These are phyloP conservation scores for Erodium texanum DNA, from an alignment of 441 rosid genomes.

Conservation along the genomic window DNA sequence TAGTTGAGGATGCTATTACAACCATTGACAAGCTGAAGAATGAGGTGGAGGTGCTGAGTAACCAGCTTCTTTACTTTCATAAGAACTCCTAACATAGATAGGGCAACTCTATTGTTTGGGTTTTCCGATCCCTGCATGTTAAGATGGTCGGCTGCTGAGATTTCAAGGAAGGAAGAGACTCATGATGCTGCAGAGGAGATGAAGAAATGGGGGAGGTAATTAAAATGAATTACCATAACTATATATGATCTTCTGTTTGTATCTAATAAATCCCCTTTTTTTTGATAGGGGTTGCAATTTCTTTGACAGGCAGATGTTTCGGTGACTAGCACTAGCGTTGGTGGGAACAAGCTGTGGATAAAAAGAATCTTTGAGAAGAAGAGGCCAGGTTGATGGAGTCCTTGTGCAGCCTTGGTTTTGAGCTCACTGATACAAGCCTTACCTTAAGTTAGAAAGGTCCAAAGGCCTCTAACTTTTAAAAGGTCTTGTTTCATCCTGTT, in stretches of 20 bases:
- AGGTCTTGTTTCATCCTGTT: constrained; percentile 45
- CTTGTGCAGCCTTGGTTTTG: constrained; percentile 41
- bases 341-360: constrained; percentile 50
- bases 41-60: constrained; percentile 35
- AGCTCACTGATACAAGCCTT: constrained; percentile 43
- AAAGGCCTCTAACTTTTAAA: too few species aligned
- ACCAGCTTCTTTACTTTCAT: constrained; percentile 36
- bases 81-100: too few species aligned
- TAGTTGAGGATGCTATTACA: constrained; percentile 68
- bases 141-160: not conserved
- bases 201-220: constrained; percentile 42
- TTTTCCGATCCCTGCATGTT: too few species aligned
- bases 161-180: not conserved
- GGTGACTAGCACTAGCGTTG: constrained; percentile 34
- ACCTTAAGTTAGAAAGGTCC: too few species aligned
- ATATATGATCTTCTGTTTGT: not conserved
- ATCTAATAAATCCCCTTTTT: too few species aligned
- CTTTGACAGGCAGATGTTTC: constrained; percentile 45
- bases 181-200: constrained; percentile 33
- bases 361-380: constrained; percentile 53
- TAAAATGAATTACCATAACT: not conserved
- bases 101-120: too few species aligned
- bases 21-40: constrained; percentile 54
- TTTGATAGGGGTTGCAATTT: not conserved
- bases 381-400: constrained; percentile 44